Conservation (phyloP, 2,329 filamentous ascomycete species). For the Nothophoma quercina region DNA sequence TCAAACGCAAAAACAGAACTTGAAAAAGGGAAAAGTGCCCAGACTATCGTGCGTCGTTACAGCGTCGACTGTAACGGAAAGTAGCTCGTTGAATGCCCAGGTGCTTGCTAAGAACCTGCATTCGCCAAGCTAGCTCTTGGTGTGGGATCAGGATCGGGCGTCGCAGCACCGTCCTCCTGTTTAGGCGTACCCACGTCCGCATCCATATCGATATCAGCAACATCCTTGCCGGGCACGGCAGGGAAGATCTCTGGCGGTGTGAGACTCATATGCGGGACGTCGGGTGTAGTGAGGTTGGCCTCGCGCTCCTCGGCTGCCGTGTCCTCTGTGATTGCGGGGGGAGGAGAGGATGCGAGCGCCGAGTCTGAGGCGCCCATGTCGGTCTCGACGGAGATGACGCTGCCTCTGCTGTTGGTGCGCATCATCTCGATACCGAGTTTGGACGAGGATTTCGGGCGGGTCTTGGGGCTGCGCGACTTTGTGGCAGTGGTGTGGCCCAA, state of each 20-base stretch:
- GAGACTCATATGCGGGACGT: conserved; percentile 47
- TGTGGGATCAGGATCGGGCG: conserved; percentile 53
- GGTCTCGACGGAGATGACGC: conserved; percentile 61
- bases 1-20: neutral
- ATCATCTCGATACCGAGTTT: conserved; percentile 98
- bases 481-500: conserved; percentile 63
- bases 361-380: conserved; percentile 50
- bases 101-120: neutral
- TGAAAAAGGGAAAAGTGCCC: neutral
- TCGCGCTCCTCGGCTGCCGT: conserved; percentile 44
- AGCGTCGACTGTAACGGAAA: conserved; percentile 1
- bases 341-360: conserved; percentile 46
- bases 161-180: conserved; percentile 35
- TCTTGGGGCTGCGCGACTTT: conserved; percentile 57
- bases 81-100: neutral
- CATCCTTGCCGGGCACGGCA: conserved; percentile 50
- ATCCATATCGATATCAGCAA: conserved; percentile 51
- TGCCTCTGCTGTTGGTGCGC: conserved; percentile 93
- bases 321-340: conserved; percentile 54
- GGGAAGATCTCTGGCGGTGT: conserved; percentile 62
- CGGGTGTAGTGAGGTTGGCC: conserved; percentile 30
- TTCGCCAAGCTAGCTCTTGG: conserved; percentile 39
- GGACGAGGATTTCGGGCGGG: conserved; percentile 62
- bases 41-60: conserved; percentile 1
- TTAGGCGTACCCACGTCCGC: conserved; percentile 54